These are phyloP conservation scores for Pythium sp. DNA, from an alignment of 352 stramenopile species.

Conservation along the genomic window DNA sequence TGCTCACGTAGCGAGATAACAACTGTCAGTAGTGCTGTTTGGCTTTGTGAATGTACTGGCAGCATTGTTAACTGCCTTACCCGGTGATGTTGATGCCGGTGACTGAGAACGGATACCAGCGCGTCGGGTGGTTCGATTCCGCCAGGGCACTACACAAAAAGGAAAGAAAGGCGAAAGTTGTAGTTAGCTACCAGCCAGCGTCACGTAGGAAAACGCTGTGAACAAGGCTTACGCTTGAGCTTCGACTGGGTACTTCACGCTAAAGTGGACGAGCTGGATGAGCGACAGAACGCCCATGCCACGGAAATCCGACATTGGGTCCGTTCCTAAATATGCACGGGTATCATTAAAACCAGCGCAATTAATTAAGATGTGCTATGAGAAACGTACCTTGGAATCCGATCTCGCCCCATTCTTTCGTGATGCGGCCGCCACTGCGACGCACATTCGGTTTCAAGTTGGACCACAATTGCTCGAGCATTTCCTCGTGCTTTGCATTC, in stretches of 20 bases:
- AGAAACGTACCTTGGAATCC: slow-evolving; percentile 70
- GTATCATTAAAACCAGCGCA: background rate
- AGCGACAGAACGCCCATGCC: slow-evolving; percentile 82
- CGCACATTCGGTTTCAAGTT: slow-evolving; percentile 80
- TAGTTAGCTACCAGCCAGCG: background rate
- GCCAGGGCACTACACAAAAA: slow-evolving; percentile 48
- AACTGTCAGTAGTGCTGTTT: background rate
- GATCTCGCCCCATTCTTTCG: slow-evolving; percentile 87
- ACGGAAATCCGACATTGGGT: slow-evolving; percentile 85
- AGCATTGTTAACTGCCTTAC: slow-evolving; percentile 18
- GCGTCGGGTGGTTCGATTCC: slow-evolving; percentile 81
- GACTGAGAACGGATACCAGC: slow-evolving; percentile 85
- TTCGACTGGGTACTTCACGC: slow-evolving; percentile 70
- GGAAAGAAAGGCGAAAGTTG: background rate
- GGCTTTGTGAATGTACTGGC: background rate
- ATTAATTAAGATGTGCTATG: background rate
- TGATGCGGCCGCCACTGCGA: slow-evolving; percentile 71
- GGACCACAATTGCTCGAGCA: slow-evolving; percentile 80
- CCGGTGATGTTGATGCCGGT: slow-evolving; percentile 87
- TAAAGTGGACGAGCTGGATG: slow-evolving; percentile 75
- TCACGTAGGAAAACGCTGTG: background rate
- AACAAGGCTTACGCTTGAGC: slow-evolving; percentile 43
- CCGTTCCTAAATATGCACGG: slow-evolving; percentile 36
- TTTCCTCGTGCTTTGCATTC: slow-evolving; percentile 66
- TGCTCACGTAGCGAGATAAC: slow-evolving; percentile 11